These are phyloP conservation scores for Leccinellum albellum DNA, from an alignment of 768 basidiomycete genomes.

Conservation along the genomic window DNA sequence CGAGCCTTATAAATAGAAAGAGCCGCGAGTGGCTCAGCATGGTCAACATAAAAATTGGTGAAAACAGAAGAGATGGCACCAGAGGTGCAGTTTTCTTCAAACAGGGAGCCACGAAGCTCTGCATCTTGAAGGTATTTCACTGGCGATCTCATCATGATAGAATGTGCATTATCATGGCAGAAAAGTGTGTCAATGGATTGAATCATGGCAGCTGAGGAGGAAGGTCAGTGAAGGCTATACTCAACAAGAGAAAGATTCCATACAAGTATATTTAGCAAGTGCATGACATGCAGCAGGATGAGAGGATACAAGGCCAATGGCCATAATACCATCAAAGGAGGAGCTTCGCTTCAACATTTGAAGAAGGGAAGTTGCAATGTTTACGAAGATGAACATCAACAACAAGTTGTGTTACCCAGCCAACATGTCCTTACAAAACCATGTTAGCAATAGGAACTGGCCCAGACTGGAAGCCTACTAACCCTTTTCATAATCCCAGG, in stretches of 20 bases:
- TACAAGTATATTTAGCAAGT: not conserved
- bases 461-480: not conserved
- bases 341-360: not conserved
- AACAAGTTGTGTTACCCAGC: not conserved
- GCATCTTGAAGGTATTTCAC: constrained; percentile 1
- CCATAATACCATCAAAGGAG: not conserved
- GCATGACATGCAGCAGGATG: constrained; percentile 4
- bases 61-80: constrained; percentile 1
- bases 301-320: not conserved
- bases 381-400: not conserved
- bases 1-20: not conserved
- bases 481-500: not conserved
- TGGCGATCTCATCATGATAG: not conserved
- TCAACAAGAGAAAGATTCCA: not conserved
- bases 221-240: constrained; percentile 1
- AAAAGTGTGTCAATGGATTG: not conserved
- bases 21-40: not conserved
- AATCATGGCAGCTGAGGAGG: not conserved
- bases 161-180: not conserved
- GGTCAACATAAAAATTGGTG: not conserved
- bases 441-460: not conserved
- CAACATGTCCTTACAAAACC: not conserved
- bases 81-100: constrained; percentile 3
- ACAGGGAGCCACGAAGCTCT: constrained; percentile 1
- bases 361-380: not conserved